These are phyloP conservation scores for Fistulifera pelliculosa DNA, from an alignment of 108 stramenopile genomes.

Conservation along the genomic window DNA sequence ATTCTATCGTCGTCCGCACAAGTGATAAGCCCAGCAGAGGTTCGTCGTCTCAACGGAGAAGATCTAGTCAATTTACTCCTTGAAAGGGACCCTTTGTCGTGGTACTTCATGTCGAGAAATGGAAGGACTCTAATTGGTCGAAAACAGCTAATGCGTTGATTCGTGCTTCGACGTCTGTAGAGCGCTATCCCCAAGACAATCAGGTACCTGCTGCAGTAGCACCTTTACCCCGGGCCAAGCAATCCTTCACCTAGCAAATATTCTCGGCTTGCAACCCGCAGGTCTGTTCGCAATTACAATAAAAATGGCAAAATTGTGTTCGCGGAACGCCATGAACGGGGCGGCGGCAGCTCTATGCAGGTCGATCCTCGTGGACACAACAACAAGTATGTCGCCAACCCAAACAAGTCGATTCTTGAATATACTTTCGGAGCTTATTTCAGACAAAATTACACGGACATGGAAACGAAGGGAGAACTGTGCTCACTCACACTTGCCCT, in stretches of 20 bases:
- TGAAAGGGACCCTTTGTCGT: too few species aligned
- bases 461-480: constrained; percentile 5
- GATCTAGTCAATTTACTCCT: too few species aligned
- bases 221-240: constrained; percentile 3
- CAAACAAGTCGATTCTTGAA: not conserved
- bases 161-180: too few species aligned
- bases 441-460: not conserved
- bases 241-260: constrained; percentile 2
- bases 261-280: not conserved
- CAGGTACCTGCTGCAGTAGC: too few species aligned
- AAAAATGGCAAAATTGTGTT: too few species aligned
- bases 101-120: too few species aligned
- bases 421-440: not conserved
- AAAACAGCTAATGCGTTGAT: too few species aligned
- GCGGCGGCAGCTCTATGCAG: constrained; percentile 2
- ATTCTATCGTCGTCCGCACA: not conserved
- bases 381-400: too few species aligned
- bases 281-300: too few species aligned
- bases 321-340: not conserved
- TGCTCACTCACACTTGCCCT: not conserved
- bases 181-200: too few species aligned
- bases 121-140: too few species aligned
- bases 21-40: not conserved
- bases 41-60: too few species aligned
- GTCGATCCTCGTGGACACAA: not conserved